Base-by-base conservation (phyloP, 2,329 filamentous ascomycete species). In the Xylariomycetidae sp. region DNA sequence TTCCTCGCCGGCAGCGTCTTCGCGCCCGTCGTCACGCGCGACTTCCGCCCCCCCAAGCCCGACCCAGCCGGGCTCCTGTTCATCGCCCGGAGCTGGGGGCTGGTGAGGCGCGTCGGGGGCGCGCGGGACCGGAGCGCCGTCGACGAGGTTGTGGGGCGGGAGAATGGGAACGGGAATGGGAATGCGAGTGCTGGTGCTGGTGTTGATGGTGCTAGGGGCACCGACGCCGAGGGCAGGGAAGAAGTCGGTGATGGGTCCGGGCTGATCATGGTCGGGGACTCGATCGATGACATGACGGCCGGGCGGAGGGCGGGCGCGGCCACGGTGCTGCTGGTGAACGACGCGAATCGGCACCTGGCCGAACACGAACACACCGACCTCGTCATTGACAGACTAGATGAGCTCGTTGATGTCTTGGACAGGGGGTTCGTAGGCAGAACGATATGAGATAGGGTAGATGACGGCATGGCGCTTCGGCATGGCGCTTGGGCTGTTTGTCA, bases 241-340 rank as follows among this genome's bases (percentile, higher is more conserved):
- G 26, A 37, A 15, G 16, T 19, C 6, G 70, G 69, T 8, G 72
- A 75, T 37, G 74, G 66, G 3, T 69, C 62, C 26, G 59, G 56
- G 5, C 50, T 79, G 26, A 75, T 80, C 46, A 82, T 82, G 77
- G 77, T 81, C 15, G 85, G 85, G 4, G 85, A 90, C 55, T 88
- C 82, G 12, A 78, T 94, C 35, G 92, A 97, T 57, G 92, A 98
- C 56, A 94, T 97, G 78, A 85, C 82, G 6, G 88, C 90, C 1
- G 90, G 92, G 0, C 75, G 82, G 39, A 71, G 70, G 33, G 90
- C 90, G 0, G 90, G 90, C 1, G 87, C 89, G 2, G 85, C 88
- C 20, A 97, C 92, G 0, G 88, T 97, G n/a, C 56, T 97, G 54
- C 67, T 98, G 27, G 72, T 83, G 12, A 94, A 94, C 51, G 78